A percentile compares a stretch with the other conserved stretches of the same genome.
These are phyloP conservation scores for Orbilia quercus DNA, from an alignment of 2,329 filamentous ascomycete genomes.

Conservation along the genomic window DNA sequence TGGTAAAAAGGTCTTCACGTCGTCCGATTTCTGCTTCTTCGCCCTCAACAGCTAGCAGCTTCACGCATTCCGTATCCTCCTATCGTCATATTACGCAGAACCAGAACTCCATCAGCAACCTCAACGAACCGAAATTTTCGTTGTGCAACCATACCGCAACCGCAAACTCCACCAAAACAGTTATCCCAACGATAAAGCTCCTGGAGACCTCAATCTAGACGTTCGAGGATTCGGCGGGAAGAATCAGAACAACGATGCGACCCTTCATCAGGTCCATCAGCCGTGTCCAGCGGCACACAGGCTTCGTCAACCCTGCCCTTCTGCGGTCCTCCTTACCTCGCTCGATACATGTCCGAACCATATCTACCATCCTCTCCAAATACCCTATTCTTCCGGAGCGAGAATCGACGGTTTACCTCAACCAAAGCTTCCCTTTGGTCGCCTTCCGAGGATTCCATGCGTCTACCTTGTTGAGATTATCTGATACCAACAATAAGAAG, in stretches of 20 bases:
- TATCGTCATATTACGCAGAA: not conserved
- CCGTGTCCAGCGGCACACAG: constrained; percentile 45
- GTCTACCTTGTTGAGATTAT: constrained; percentile 55
- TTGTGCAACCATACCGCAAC: constrained; percentile 22
- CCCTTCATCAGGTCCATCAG: constrained; percentile 48
- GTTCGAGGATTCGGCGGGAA: constrained; percentile 3
- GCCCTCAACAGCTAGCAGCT: not conserved
- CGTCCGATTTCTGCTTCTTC: not conserved
- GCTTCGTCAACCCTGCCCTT: constrained; percentile 22
- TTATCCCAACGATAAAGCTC: not conserved
- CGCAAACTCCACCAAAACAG: not conserved
- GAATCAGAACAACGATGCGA: constrained; percentile 31
- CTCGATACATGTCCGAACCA: constrained; percentile 52
- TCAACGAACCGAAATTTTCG: constrained; percentile 16
- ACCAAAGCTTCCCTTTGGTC: constrained; percentile 47
- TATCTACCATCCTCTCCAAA: constrained; percentile 44
- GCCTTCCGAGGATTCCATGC: constrained; percentile 53
- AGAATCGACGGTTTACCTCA: constrained; percentile 25
- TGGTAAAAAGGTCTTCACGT: constrained; percentile 6
- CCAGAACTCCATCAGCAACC: not conserved
- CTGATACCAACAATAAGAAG: constrained; percentile 44
- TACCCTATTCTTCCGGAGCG: constrained; percentile 17
- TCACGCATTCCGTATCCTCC: not conserved
- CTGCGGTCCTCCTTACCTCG: constrained; percentile 31
- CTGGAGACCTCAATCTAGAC: not conserved